A percentile compares a stretch with the other conserved stretches of the same genome.
Evolutionary conservation across 2,329 filamentous ascomycete species (phyloP).

Genomic region (Chrysosporium queenslandicum): DNA sequence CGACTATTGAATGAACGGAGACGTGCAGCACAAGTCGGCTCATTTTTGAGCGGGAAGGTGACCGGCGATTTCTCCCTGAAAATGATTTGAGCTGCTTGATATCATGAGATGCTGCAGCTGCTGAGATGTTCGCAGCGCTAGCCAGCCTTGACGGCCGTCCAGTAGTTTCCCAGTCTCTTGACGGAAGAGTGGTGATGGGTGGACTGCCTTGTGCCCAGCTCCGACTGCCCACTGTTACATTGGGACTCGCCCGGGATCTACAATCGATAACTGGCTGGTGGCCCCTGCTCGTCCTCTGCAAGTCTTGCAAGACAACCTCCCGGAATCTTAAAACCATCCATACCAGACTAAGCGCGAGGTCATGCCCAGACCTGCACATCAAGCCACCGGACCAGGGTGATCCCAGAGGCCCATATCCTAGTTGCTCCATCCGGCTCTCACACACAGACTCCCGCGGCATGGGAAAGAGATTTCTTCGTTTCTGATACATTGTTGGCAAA

Average conservation of each 20-base stretch:
- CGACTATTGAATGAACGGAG: no score
- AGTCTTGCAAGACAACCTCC: not conserved
- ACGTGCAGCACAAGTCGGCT: no score
- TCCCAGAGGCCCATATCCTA: not conserved
- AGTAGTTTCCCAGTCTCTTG: no score
- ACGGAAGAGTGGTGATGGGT: no score
- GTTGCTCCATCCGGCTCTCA: not conserved
- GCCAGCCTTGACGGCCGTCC: no score
- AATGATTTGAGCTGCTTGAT: no score
- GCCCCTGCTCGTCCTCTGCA: slow-evolving; percentile 1
- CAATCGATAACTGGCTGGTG: slow-evolving; percentile 2
- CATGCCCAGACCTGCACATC: not conserved
- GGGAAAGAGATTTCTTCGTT: not conserved
- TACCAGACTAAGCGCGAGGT: not conserved
- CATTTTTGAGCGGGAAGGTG: no score
- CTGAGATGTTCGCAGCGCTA: no score
- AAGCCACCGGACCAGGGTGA: not conserved
- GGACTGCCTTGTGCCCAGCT: no score
- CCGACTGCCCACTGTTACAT: not conserved
- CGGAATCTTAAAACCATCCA: not conserved
- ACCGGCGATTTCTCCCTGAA: no score
- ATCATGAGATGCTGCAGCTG: no score
- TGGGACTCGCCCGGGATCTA: not conserved
- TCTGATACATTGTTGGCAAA: not conserved
- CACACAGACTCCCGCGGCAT: not conserved